A percentile compares a stretch with the other conserved stretches of the same genome.
These are phyloP conservation scores for Camelina neglecta DNA, from an alignment of 345 rosid genomes.

Conservation along the genomic window DNA sequence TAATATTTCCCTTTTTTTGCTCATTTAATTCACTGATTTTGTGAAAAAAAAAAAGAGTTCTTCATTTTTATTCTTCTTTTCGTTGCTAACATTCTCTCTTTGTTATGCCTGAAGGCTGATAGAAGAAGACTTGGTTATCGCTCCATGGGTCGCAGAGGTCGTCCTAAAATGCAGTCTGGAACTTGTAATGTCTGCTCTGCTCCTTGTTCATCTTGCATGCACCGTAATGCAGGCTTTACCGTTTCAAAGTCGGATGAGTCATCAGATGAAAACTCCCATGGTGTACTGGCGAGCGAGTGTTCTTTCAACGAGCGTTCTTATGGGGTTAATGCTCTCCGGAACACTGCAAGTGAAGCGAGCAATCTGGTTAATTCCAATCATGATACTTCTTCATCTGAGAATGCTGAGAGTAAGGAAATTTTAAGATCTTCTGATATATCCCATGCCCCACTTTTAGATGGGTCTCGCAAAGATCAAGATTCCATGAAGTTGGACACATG, in stretches of 20 bases:
- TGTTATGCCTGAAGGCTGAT: slow-evolving; percentile 40
- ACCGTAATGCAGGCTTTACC: slow-evolving; percentile 51
- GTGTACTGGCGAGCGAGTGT: slow-evolving; percentile 55
- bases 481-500: slow-evolving; percentile 43
- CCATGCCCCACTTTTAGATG: slow-evolving; percentile 48
- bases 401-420: slow-evolving; percentile 59
- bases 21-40: not conserved
- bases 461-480: slow-evolving; percentile 42
- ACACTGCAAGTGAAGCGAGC: slow-evolving; percentile 59
- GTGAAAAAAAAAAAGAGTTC: not conserved
- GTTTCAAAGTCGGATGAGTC: slow-evolving; percentile 61
- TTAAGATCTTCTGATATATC: slow-evolving; percentile 49
- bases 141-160: slow-evolving; percentile 51
- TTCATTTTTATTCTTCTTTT: no score
- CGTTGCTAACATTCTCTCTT: not conserved
- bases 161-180: slow-evolving; percentile 60
- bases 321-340: slow-evolving; percentile 41
- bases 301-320: slow-evolving; percentile 55
- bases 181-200: slow-evolving; percentile 78
- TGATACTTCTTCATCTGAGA: slow-evolving; percentile 57
- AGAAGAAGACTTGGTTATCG: slow-evolving; percentile 24
- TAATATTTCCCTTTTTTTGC: not conserved
- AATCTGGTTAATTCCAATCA: slow-evolving; percentile 56
- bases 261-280: slow-evolving; percentile 69
- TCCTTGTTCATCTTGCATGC: slow-evolving; percentile 90